Evolutionary conservation across 495 filamentous ascomycete genomes (phyloP).

Genomic region (Neurospora sp.): DNA sequence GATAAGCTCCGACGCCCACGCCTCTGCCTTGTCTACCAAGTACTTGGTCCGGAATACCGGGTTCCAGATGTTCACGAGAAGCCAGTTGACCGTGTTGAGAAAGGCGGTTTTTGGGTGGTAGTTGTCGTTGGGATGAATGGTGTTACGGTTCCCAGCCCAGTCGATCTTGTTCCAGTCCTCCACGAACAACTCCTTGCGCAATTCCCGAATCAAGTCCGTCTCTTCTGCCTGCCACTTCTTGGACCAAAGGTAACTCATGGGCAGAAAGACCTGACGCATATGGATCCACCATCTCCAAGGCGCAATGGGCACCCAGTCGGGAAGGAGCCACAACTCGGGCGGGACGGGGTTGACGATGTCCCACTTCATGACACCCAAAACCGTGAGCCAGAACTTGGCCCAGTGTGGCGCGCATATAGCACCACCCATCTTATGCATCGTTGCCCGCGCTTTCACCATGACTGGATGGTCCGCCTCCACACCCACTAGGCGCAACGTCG

Average conservation of each 20-base stretch:
- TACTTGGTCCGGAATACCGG: constrained; percentile 55
- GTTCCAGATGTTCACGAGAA: constrained; percentile 67
- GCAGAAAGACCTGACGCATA: constrained; percentile 83
- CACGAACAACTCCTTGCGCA: constrained; percentile 78
- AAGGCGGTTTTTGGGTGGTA: constrained; percentile 88
- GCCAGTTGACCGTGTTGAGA: constrained; percentile 62
- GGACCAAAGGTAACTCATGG: constrained; percentile 86
- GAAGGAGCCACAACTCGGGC: constrained; percentile 87
- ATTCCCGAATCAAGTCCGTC: constrained; percentile 56
- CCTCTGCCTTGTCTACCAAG: constrained; percentile 57
- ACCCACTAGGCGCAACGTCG: constrained; percentile 77
- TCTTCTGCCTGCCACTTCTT: constrained; percentile 62
- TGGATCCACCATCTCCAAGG: constrained; percentile 99
- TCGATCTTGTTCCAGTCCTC: constrained; percentile 69
- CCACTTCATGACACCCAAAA: constrained; percentile 78
- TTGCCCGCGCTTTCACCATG: constrained; percentile 78
- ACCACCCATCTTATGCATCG: constrained; percentile 77
- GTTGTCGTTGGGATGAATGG: constrained; percentile 69
- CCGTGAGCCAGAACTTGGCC: constrained; percentile 85
- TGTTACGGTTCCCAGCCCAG: constrained; percentile 71
- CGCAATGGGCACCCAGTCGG: constrained; percentile 88
- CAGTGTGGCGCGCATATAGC: constrained; percentile 81
- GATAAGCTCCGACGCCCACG: constrained; percentile 61
- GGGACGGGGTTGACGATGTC: constrained; percentile 90
- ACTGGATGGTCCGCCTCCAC: constrained; percentile 72